A percentile compares a stretch with the other conserved stretches of the same genome.
Conservation (phyloP, 352 stramenopile species). For the Phytophthora europaea region DNA sequence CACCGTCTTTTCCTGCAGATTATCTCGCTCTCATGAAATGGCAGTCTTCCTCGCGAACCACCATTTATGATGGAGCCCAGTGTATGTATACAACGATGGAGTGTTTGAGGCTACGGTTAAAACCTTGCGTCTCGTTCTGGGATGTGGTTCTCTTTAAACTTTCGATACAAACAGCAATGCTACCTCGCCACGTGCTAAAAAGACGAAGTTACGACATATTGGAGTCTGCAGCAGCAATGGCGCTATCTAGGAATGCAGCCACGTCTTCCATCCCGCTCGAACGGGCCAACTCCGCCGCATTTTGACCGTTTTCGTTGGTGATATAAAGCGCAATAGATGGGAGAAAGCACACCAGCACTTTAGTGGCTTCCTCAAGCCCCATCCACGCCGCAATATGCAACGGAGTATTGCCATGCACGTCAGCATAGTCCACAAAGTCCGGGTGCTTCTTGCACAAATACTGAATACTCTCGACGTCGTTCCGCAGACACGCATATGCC, state of each 20-base stretch:
- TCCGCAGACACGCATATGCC: constrained; percentile 65
- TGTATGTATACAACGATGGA: too few species aligned
- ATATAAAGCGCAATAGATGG: constrained; percentile 60
- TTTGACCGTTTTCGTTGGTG: constrained; percentile 62
- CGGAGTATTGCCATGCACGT: constrained; percentile 71
- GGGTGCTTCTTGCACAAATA: constrained; percentile 62
- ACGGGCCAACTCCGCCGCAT: constrained; percentile 51
- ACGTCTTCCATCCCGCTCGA: constrained; percentile 37
- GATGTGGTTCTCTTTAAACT: too few species aligned
- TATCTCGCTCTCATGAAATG: too few species aligned
- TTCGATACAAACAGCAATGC: too few species aligned
- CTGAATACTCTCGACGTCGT: constrained; percentile 58
- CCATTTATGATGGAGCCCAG: too few species aligned
- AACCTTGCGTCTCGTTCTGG: too few species aligned
- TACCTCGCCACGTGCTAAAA: too few species aligned
- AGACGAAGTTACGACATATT: constrained; percentile 6
- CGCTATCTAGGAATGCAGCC: constrained; percentile 39
- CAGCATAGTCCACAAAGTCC: constrained; percentile 79
- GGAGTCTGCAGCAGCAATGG: constrained; percentile 31
- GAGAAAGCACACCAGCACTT: constrained; percentile 50
- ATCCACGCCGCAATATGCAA: constrained; percentile 68
- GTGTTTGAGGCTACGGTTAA: too few species aligned
- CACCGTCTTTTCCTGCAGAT: too few species aligned
- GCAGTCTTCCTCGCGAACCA: too few species aligned
- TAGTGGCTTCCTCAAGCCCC: constrained; percentile 41